These are phyloP conservation scores for Hawksworthiomyces lignivorus DNA, from an alignment of 2,329 filamentous ascomycete genomes.

Conservation along the genomic window DNA sequence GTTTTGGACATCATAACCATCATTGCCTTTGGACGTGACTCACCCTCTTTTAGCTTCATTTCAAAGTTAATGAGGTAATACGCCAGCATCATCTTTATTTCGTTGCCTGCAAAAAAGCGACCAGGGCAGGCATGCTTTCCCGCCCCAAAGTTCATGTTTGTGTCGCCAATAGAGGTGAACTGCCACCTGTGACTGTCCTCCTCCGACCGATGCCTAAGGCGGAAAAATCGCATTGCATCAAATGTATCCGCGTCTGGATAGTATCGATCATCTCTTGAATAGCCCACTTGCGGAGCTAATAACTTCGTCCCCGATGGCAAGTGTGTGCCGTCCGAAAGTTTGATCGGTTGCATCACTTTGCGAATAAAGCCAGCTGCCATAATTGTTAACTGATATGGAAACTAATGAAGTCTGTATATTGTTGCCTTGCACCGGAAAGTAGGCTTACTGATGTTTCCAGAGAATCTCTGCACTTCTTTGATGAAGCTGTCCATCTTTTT, in stretches of 20 bases:
- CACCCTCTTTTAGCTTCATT: constrained; percentile 30
- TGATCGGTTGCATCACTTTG: constrained; percentile 37
- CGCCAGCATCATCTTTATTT: constrained; percentile 37
- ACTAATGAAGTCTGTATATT: no score
- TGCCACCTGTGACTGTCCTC: constrained; percentile 33
- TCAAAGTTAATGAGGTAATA: constrained; percentile 37
- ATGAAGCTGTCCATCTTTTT: constrained; percentile 43
- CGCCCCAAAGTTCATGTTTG: constrained; percentile 39
- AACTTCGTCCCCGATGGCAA: constrained; percentile 35
- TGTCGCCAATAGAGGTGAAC: constrained; percentile 34
- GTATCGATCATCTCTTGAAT: constrained; percentile 32
- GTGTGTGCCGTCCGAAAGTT: constrained; percentile 36
- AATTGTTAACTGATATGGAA: no score
- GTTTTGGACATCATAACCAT: constrained; percentile 36
- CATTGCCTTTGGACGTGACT: constrained; percentile 31
- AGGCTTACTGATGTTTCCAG: constrained; percentile 34
- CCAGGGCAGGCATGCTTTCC: constrained; percentile 42
- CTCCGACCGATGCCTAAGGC: constrained; percentile 29
- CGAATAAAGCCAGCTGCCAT: constrained; percentile 37
- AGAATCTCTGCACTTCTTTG: constrained; percentile 33
- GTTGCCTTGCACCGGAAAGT: no score
- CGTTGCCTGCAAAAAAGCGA: constrained; percentile 39
- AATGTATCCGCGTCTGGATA: constrained; percentile 35
- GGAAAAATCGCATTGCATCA: constrained; percentile 43
- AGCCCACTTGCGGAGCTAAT: constrained; percentile 32